Evolutionary conservation across 768 basidiomycete genomes (phyloP).

Genomic region (Daedaleopsis sinensis): DNA sequence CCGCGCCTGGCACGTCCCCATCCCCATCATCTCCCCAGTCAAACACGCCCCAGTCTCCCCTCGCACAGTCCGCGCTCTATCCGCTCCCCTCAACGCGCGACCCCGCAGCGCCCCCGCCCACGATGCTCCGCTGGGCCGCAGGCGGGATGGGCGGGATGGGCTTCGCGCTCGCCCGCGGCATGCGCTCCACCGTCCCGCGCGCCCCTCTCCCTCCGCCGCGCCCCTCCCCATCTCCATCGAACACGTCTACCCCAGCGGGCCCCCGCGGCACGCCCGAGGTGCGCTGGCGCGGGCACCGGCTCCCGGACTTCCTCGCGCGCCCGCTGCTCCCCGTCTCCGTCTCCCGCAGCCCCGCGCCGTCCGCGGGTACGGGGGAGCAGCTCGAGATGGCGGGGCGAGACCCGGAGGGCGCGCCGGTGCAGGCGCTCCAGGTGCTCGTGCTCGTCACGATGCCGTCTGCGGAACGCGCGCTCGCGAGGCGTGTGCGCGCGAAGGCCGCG

Average conservation of each 20-base stretch:
- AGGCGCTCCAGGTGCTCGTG: constrained; percentile 26
- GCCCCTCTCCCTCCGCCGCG: not conserved
- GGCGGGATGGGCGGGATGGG: not conserved
- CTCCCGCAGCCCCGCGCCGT: not conserved
- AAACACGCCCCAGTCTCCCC: not conserved
- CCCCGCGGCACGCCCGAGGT: constrained; percentile 3
- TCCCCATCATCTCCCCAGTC: not conserved
- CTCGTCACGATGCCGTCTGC: constrained; percentile 31
- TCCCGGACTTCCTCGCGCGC: constrained; percentile 8
- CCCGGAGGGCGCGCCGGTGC: constrained; percentile 5
- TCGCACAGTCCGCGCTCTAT: not conserved
- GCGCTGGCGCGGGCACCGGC: constrained; percentile 13
- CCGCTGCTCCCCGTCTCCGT: constrained; percentile 1
- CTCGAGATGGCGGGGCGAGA: not conserved
- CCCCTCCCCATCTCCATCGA: not conserved
- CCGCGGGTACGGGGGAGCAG: not conserved
- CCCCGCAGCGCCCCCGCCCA: not conserved
- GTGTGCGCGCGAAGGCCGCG: not conserved
- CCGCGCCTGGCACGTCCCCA: not conserved
- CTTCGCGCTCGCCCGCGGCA: not conserved
- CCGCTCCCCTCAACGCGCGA: not conserved
- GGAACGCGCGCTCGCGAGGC: not conserved
- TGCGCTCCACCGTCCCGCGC: constrained; percentile 8
- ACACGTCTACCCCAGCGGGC: too few relatives aligned
- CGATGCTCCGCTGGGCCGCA: constrained; percentile 3